Base-by-base conservation (phyloP, 2,329 filamentous ascomycete genomes). In the Colletotrichum endophyticum region DNA sequence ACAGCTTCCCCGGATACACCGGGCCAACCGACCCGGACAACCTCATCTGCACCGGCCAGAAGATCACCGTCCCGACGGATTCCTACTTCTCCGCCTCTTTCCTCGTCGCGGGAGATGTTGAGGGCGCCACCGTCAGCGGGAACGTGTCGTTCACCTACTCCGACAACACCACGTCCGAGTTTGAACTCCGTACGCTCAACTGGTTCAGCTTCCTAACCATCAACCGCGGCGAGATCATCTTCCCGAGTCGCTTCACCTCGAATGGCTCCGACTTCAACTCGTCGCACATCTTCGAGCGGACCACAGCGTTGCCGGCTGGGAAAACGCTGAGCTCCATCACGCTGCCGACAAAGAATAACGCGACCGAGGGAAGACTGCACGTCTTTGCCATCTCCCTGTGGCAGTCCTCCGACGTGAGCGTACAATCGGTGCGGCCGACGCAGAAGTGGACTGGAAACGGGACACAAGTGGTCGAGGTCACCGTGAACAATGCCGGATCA, bases 141-240 rank as follows among this genome's bases (percentile, higher is more conserved):
- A 86, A 86, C 66, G 80, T 87, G 30, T 87, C 85, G 0, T 86
- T 88, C 63, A 78, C 79, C 8, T 89, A 88, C 76, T 78, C 82
- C 0, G 88, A 89, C 77, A 83, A 84, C 71, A 85, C 81, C 28
- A 84, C 81, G 2, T 85, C 86, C 16, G 75, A 79, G 19, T 83
- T 84, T 19, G 86, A 89, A 79, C 79, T 89, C 39, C 86, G 87
- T n/a, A 84, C 84, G 2, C 83, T 86, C 34, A 84, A 85, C 7
- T 89, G 84, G 82, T 88, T 83, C 80, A 85, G 83, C 66, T 88
- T 85, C 79, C 79, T 88, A 67, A 85, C 86, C 12, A 85, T 89
- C 77, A 85, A 87, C 68, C 84, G 84, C 16, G 88, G 88, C 61
- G 86, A 88, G 70, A 82, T 90, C 71, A 83, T 88, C 28, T 85